Percentiles rank a stretch among this genome's conserved stretches.
phyloP scores from a whole-genome alignment of 2,329 filamentous ascomycete species.

The Fusarium sp. region DNA sequence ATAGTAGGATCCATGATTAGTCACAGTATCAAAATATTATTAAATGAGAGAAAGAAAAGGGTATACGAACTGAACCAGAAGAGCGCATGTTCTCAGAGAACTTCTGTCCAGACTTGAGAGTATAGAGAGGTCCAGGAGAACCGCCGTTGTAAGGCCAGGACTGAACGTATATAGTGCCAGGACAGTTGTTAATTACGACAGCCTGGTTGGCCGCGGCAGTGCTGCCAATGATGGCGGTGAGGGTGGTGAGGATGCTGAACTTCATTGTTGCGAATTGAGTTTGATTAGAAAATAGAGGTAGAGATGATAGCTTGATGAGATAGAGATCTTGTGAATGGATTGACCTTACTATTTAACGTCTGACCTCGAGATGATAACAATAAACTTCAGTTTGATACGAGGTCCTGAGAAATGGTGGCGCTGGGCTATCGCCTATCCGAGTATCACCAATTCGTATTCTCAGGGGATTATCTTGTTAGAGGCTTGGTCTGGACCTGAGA shows the following conservation, averaged over 20 bases:
- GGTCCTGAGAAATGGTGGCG: not conserved
- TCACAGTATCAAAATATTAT: accelerated
- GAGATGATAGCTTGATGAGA: not conserved
- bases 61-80: conserved; percentile 50
- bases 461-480: not conserved
- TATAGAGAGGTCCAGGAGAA: conserved; percentile 51
- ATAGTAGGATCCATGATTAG: not conserved
- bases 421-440: not conserved
- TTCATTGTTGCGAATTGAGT: conserved; percentile 49
- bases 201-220: conserved; percentile 53
- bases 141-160: conserved; percentile 24
- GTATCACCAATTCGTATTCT: not conserved
- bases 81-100: conserved; percentile 55
- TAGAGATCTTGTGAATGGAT: not conserved
- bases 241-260: conserved; percentile 43
- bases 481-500: not conserved
- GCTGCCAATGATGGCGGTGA: conserved; percentile 51
- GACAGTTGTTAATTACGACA: conserved; percentile 55
- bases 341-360: no score
- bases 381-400: not conserved
- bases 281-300: not conserved
- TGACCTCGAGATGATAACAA: not conserved
- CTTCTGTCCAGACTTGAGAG: conserved; percentile 51
- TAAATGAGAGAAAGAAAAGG: no score
- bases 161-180: conserved; percentile 47